Percentiles rank a stretch among this genome's conserved stretches.
Evolutionary conservation across 1,139 yeast genomes (phyloP).

Genomic region (Taphrina betulina): DNA sequence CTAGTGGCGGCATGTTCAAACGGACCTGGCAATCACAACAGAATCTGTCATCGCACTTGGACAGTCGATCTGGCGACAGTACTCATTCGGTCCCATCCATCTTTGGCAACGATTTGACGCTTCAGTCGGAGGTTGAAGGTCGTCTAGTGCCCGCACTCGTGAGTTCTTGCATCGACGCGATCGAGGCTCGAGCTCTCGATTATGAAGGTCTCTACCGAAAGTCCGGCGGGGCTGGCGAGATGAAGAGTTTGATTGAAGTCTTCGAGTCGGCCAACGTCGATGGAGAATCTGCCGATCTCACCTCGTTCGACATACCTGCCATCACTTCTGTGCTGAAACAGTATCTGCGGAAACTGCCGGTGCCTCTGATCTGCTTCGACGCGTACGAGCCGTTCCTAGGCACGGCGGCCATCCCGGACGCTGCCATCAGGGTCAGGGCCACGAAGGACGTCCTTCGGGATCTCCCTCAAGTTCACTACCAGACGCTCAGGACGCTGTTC

Average conservation of each 20-base stretch:
- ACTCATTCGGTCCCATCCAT: conserved; percentile 12
- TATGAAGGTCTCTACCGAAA: conserved; percentile 88
- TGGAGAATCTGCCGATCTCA: conserved; percentile 14
- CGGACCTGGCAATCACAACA: conserved; percentile 30
- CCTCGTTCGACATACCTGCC: conserved; percentile 69
- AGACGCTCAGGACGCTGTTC: conserved; percentile 57
- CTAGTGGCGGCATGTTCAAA: conserved; percentile 27
- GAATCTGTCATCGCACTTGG: conserved; percentile 13
- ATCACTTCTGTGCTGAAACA: conserved; percentile 83
- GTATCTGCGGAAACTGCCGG: conserved; percentile 78
- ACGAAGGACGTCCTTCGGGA: conserved; percentile 46
- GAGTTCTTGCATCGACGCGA: conserved; percentile 70
- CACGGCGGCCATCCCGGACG: conserved; percentile 36
- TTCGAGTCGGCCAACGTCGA: conserved; percentile 42
- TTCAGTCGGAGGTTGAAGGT: conserved; percentile 61
- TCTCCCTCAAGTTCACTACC: conserved; percentile 69
- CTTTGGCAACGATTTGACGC: conserved; percentile 48
- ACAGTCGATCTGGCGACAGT: neutral
- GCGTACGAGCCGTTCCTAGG: conserved; percentile 66
- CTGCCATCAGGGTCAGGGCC: conserved; percentile 42
- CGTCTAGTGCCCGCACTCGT: conserved; percentile 67
- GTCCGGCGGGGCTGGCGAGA: conserved; percentile 81
- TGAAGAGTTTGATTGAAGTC: conserved; percentile 52
- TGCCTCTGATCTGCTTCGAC: conserved; percentile 74
- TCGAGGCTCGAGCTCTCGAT: conserved; percentile 69